phyloP scores from a whole-genome alignment of 257 asterid species.

The Fraxinus anomala region DNA sequence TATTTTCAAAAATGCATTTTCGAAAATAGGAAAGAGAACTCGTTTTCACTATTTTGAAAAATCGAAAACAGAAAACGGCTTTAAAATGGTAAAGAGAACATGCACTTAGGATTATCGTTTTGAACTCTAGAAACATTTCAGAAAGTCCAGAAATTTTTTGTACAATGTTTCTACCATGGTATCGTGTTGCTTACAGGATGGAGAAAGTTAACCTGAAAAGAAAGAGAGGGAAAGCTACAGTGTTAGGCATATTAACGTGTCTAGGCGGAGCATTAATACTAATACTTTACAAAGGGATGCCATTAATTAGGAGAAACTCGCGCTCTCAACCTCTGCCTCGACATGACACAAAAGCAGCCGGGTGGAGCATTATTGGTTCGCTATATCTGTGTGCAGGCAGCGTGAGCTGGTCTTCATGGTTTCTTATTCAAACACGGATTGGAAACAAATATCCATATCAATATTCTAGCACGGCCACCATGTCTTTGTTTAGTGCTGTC shows the following conservation, averaged over 20 bases:
- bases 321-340: neutral
- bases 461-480: constrained; percentile 57
- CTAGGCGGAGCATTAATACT: constrained; percentile 57
- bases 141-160: too few relatives aligned
- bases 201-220: constrained; percentile 55
- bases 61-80: too few relatives aligned
- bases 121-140: too few relatives aligned
- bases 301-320: constrained; percentile 23
- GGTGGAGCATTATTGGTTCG: constrained; percentile 25
- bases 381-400: constrained; percentile 49
- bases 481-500: constrained; percentile 60
- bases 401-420: constrained; percentile 78
- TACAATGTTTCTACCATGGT: too few relatives aligned
- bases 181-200: constrained; percentile 37
- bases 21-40: too few relatives aligned
- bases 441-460: constrained; percentile 56
- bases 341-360: constrained; percentile 27
- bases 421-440: constrained; percentile 56
- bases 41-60: too few relatives aligned
- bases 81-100: too few relatives aligned
- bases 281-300: constrained; percentile 59
- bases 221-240: constrained; percentile 62
- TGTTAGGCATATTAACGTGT: constrained; percentile 54
- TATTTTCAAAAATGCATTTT: too few relatives aligned
- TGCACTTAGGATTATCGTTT: too few relatives aligned